A percentile compares a stretch with the other conserved stretches of the same genome.
These are phyloP conservation scores for Neophaeococcomyces aloes DNA, from an alignment of 2,329 filamentous ascomycete species.

Conservation along the genomic window DNA sequence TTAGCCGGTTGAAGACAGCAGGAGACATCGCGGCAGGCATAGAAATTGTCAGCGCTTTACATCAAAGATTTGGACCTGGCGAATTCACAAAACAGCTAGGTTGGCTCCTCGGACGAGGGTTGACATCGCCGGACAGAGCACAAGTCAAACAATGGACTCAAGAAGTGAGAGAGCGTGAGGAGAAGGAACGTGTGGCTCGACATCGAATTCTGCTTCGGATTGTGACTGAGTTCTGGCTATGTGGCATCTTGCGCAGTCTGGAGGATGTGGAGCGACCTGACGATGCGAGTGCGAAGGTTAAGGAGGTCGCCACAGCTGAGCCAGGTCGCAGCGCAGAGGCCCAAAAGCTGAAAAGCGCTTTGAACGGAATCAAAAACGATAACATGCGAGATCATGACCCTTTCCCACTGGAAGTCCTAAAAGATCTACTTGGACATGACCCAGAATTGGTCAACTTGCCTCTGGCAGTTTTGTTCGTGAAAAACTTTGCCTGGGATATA, in stretches of 20 bases:
- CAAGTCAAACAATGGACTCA: constrained; percentile 65
- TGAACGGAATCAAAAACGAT: constrained; percentile 46
- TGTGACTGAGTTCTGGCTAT: constrained; percentile 92
- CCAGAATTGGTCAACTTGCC: constrained; percentile 85
- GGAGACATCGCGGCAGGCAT: constrained; percentile 87
- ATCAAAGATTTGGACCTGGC: constrained; percentile 81
- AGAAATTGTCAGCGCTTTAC: constrained; percentile 87
- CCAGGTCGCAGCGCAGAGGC: constrained; percentile 37
- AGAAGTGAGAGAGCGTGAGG: constrained; percentile 85
- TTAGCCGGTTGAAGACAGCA: constrained; percentile 81
- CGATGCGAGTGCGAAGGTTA: constrained; percentile 45
- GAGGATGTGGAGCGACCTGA: constrained; percentile 57
- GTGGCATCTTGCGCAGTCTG: constrained; percentile 74
- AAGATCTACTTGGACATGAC: constrained; percentile 89
- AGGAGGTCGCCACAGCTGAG: constrained; percentile 42
- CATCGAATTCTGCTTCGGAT: constrained; percentile 80
- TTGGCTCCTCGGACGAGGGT: constrained; percentile 82
- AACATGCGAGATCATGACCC: constrained; percentile 67
- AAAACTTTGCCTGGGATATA: constrained; percentile 92
- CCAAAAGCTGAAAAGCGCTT: constrained; percentile 51
- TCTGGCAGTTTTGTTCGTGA: constrained; percentile 87
- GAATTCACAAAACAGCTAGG: constrained; percentile 88
- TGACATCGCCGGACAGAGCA: constrained; percentile 82
- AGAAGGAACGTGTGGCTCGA: constrained; percentile 80
- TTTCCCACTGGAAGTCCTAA: constrained; percentile 93